Base-by-base conservation (phyloP, 805 yeast species). In the Starmerella bacillaris region DNA sequence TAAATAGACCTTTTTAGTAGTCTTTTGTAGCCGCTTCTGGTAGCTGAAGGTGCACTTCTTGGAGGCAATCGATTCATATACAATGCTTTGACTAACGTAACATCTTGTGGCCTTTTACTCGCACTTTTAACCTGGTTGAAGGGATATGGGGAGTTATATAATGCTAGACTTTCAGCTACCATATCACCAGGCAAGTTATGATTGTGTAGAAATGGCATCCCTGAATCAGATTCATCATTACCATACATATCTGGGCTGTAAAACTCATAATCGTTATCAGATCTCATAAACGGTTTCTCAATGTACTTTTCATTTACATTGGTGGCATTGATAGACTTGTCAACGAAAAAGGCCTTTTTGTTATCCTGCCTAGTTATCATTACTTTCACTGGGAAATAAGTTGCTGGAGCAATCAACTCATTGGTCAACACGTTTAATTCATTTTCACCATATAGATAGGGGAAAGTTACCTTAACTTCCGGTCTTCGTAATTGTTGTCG, bases 131-230 rank as follows among this genome's bases (percentile, higher is more conserved):
- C 18, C 20, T 28, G 27, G 47, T 82, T 74, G 55, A 78, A 89
- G 0, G 99, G 98, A 45, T 63, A 71, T 2, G 93, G 83, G 0
- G 95, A 80, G 65, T 74, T 65, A 62, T 72, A 72, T n/a, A 84
- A 57, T 21, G 68, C 63, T 2, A 86, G 47, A 0, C 44, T 1
- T 66, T 58, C 3, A 67, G 59, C 18, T 66, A 67, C 4, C 63
- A 64, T 1, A 70, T 63, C 29, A 5, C 27, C 31, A 9, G 56
- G 63, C 2, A 72, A 38, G 3, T 57, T 58, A n/a, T n/a, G n/a
- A n/a, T n/a, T n/a, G n/a, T n/a, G n/a, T n/a, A n/a, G n/a, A n/a
- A n/a, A n/a, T n/a, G n/a, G n/a, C 21, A 60, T 63, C 2, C 61
- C 65, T 18, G 29, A 5, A 26, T 26, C 14, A 8, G 29, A 26